Percentiles rank a stretch among this genome's conserved stretches.
These are phyloP conservation scores for Triticum dicoccoides DNA, from an alignment of 176 grass and related monocot genomes.

Conservation along the genomic window DNA sequence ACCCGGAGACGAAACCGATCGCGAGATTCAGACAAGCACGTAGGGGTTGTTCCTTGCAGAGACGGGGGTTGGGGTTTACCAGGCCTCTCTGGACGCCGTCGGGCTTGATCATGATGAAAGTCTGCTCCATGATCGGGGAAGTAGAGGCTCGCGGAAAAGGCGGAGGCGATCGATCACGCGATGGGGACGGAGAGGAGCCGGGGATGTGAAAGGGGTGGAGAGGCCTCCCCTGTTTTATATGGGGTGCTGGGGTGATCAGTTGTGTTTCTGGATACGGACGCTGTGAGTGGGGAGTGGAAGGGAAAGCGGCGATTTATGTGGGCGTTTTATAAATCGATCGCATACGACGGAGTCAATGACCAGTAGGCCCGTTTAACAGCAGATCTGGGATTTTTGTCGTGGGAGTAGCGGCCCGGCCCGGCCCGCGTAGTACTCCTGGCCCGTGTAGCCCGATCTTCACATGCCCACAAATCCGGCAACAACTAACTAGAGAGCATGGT, in stretches of 20 bases:
- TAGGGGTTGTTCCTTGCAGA: neutral
- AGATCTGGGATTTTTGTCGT: too few relatives aligned
- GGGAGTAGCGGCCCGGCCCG: too few relatives aligned
- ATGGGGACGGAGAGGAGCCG: neutral
- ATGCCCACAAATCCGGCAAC: too few relatives aligned
- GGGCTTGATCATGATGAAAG: constrained; percentile 77
- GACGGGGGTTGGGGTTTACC: constrained; percentile 16
- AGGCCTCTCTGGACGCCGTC: constrained; percentile 66
- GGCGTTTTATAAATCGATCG: too few relatives aligned
- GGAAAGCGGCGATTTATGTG: too few relatives aligned
- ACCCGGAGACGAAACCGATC: neutral
- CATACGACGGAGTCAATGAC: too few relatives aligned
- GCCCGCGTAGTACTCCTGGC: too few relatives aligned
- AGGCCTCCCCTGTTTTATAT: neutral
- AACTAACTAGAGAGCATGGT: too few relatives aligned
- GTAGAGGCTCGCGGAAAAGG: neutral
- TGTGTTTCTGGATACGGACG: neutral
- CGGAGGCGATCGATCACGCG: neutral
- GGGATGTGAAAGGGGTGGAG: neutral
- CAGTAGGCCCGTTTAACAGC: too few relatives aligned
- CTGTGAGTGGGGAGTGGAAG: too few relatives aligned
- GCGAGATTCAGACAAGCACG: neutral
- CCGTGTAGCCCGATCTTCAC: too few relatives aligned
- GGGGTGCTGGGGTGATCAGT: neutral
- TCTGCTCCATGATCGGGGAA: constrained; percentile 43